Evolutionary conservation across 345 rosid genomes (phyloP), one percentile per base, ranked within the genome.

Genomic region (Corymbia maculata): DNA sequence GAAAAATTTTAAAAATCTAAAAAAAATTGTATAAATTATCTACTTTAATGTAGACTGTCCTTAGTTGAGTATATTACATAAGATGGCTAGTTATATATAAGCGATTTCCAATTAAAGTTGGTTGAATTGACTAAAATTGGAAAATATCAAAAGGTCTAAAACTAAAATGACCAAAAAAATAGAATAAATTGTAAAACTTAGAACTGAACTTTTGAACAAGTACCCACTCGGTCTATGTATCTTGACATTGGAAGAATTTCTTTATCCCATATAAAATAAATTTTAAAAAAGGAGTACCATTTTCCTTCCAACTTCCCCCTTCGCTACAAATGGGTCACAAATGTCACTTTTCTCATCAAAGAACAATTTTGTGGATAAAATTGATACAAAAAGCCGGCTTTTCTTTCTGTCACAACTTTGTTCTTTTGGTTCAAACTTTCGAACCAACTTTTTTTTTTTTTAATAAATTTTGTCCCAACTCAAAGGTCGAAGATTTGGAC

Each of bases 71-170:
- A 6, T 13, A 17, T n/a, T 17, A 64, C 2, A 0, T 64, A 64
- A 4, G 2, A 66, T 4, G 6, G 1, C 1, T 0, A 4, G 1
- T 1, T 66, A 0, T 7, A 30, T 3, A 1, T 15, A 3, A 19
- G 19, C 9, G 26, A 21, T 53, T 53, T 53, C 2, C 4, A 53
- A 53, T 53, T 4, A 53, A 53, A 53, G 21, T 21, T 53, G 21
- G 11, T 1, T 0, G 2, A 53, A 53, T 21, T 53, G 10, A 53
- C 21, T 55, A n/a, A 55, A 55, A 55, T 21, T 21, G 2, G 2
- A 55, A 55, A 53, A 53, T 55, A 55, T 55, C 70, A 14, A 64
- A 64, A 64, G 7, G 36, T n/a, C 3, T 28, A 13, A 6, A 7
- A 4, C 2, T n/a, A 13, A 64, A 64, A 28, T 13, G 75, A 24